Evolutionary conservation across 176 grass and related monocot species (phyloP), one percentile per base, ranked within the genome.

Genomic region (Musa troglodytarum): DNA sequence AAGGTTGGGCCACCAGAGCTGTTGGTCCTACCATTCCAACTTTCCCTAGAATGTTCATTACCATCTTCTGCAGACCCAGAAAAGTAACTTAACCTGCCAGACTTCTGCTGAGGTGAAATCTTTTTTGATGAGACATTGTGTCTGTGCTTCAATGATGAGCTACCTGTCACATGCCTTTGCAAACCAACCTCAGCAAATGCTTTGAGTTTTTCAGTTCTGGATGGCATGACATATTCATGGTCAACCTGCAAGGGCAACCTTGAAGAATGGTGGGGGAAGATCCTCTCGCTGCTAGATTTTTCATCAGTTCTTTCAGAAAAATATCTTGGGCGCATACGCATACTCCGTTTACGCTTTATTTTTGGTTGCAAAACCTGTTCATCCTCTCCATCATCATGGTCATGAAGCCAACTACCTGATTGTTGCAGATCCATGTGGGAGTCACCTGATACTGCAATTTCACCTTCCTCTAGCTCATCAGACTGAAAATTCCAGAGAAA

Each of bases 401-500:
- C 93, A 86, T 88, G 90, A 73, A 84, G 90, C 90, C 86, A 88
- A 81, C 87, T 97, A 53, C 85, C 83, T 67, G 84, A 94, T 50
- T 82, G 96, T 61, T 89, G 96, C 34, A 91, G 50, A 83, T 93
- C 94, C 87, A 93, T 89, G 83, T 78, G 90, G 6, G 90, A 93
- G 69, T 94, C 96, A 43, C 91, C 91, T 20, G 96, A 95, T 76
- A 94, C 85, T 83, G 91, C 96, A 78, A 99, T 99, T 80, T 99
- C 96, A 65, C 96, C 91, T 78, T 99, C 96, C 71, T 99, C 96
- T 75, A 99, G 81, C 75, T 99, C 96, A 87, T 95, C 96, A 22
- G 79, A 6, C 96, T 99, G 88, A 52, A 88, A 76, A 11, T 58
- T 76, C 63, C 34, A 82, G 29, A 21, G 57, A 64, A 84, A 62